These are phyloP conservation scores for Crataegus laevigata DNA, from an alignment of 306 rosid species.

Conservation along the genomic window DNA sequence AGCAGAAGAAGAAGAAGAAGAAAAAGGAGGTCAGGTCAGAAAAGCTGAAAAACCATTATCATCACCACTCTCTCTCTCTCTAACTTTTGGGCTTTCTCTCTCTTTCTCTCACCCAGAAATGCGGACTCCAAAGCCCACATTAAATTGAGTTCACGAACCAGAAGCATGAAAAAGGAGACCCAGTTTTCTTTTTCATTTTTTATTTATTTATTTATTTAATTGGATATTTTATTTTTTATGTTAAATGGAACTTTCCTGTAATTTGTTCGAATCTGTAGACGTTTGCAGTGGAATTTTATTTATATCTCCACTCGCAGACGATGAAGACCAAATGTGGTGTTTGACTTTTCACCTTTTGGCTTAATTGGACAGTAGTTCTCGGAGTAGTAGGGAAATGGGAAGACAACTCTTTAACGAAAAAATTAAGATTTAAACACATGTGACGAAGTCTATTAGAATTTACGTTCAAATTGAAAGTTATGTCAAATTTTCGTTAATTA, in stretches of 20 bases:
- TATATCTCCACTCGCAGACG: constrained; percentile 12
- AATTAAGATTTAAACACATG: no score
- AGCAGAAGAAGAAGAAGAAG: constrained; percentile 2
- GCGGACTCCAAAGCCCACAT: constrained; percentile 55
- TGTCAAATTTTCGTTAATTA: no score
- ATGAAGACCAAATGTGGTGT: not conserved
- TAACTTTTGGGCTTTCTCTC: constrained; percentile 2
- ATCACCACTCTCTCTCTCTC: not conserved
- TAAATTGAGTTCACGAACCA: constrained; percentile 41
- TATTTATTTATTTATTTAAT: not conserved
- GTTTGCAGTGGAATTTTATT: not conserved
- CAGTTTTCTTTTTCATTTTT: not conserved
- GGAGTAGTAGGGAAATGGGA: no score
- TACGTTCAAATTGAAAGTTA: no score
- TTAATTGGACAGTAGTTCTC: no score
- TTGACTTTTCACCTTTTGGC: not conserved
- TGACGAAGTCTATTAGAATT: no score
- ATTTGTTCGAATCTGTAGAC: not conserved
- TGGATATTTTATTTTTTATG: not conserved
- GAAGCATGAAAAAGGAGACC: constrained; percentile 2
- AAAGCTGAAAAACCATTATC: constrained; percentile 17
- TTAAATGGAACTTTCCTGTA: not conserved
- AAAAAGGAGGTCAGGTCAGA: constrained; percentile 37
- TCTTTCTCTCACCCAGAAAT: not conserved
- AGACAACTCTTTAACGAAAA: no score